A percentile compares a stretch with the other conserved stretches of the same genome.
phyloP scores from a whole-genome alignment of 768 basidiomycete species.

The Suillus variegatus region DNA sequence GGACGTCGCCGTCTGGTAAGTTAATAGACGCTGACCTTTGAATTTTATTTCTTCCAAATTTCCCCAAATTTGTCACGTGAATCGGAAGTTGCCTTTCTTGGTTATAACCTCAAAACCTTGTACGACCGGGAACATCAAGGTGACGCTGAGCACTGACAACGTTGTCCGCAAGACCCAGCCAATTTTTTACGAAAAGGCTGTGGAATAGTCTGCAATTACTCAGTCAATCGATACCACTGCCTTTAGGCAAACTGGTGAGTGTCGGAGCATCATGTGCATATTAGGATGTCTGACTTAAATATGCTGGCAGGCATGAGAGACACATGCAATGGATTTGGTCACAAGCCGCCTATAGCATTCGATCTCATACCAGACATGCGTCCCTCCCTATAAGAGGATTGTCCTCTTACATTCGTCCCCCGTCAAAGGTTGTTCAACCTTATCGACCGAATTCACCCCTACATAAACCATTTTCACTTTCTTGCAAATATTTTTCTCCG shows the following conservation, averaged over 20 bases:
- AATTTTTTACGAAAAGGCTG: background rate
- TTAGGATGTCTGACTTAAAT: constrained; percentile 4
- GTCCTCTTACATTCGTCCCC: background rate
- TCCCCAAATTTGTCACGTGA: background rate
- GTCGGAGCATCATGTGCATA: background rate
- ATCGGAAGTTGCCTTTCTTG: background rate
- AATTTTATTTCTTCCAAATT: constrained; percentile 4
- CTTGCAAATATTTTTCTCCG: constrained; percentile 1
- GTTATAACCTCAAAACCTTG: background rate
- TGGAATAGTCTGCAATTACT: background rate
- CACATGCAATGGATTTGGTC: constrained; percentile 75
- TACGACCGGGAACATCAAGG: background rate
- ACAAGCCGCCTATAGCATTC: constrained; percentile 47
- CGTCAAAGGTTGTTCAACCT: background rate
- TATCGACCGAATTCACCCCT: constrained; percentile 4
- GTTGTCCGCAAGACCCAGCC: background rate
- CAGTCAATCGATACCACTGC: background rate
- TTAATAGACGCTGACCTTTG: constrained; percentile 1
- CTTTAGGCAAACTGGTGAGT: constrained; percentile 27
- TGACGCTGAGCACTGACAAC: background rate
- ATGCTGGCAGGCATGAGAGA: constrained; percentile 51
- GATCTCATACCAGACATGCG: constrained; percentile 19
- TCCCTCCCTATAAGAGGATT: background rate
- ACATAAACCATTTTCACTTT: constrained; percentile 14
- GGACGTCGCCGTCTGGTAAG: constrained; percentile 10